These are phyloP conservation scores for Pythium aristosporum DNA, from an alignment of 352 stramenopile genomes.

Conservation along the genomic window DNA sequence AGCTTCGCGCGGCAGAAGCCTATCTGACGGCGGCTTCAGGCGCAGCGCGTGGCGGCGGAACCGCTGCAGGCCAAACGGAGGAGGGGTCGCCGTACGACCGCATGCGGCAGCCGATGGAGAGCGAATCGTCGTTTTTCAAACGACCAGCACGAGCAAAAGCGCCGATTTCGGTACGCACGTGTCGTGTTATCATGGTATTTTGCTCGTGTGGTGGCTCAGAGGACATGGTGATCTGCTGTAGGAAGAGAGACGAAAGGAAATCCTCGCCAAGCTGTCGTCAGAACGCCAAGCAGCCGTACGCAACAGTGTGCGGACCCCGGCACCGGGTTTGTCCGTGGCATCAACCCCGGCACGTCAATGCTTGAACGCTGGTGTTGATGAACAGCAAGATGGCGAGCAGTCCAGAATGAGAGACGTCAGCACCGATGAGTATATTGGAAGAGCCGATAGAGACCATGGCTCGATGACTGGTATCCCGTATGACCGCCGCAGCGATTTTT, in stretches of 20 bases:
- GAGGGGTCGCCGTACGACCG: constrained; percentile 13
- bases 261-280: constrained; percentile 61
- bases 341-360: neutral
- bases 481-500: neutral
- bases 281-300: constrained; percentile 48
- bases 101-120: constrained; percentile 1
- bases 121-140: constrained; percentile 11
- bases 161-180: constrained; percentile 11
- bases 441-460: neutral
- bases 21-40: constrained; percentile 37
- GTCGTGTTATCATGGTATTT: no score
- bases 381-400: neutral
- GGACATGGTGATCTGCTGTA: constrained; percentile 11
- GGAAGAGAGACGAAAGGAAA: constrained; percentile 60
- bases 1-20: constrained; percentile 57
- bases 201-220: neutral
- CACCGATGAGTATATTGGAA: neutral
- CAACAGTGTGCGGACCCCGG: no score
- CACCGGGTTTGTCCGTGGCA: neutral
- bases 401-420: neutral
- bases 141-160: neutral
- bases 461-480: neutral
- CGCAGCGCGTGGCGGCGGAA: neutral
- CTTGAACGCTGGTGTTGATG: neutral
- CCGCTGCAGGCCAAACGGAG: neutral